Evolutionary conservation across 1,284 basidiomycete species (phyloP), one percentile per base, ranked within the genome.

Genomic region (Meripilus lineatus): DNA sequence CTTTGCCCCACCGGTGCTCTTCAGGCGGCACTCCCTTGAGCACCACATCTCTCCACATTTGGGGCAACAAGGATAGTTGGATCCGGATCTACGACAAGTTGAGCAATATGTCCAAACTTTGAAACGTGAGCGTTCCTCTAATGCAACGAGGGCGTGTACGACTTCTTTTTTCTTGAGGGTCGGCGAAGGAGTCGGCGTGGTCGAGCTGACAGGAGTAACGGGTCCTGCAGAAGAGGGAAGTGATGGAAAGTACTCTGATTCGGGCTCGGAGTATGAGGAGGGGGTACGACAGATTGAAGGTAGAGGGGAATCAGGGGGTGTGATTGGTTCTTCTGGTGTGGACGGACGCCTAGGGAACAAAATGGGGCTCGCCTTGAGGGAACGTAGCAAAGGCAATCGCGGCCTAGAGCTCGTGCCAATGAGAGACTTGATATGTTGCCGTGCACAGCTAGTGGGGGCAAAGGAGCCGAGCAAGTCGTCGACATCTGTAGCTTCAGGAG

Each of bases 1-100:
- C 54, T 70, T 71, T 58, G 59, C 79, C 28, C 56, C 57, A 38
- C 72, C 72, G 23, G 68, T 53, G 21, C 55, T 72, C 42, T 68
- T 63, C 44, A 84, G 53, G 40, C 83, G 69, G 56, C 84, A 87
- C 32, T 73, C 64, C 40, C 84, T 67, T 35, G 81, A 85, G 53
- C 84, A 87, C 81, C 83, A 87, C 65, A 71, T 74, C 45, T 75
- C 72, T 13, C 70, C 67, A 54, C 84, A 87, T 51, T 71, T 76
- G 2, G 75, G 71, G 58, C 84, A 87, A 26, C 72, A 72, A 7
- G 84, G 83, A 58, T 74, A 86, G 51, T 84, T 80, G 21, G 66
- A 64, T 1, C 84, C 84, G 3, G 53, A 48, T 56, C 71, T 77
- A 24, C 65, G 65, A 58, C 84, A 87, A 1, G 79, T 72, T 5